Evolutionary conservation across 345 rosid genomes (phyloP).

Genomic region (Pistacia vera): DNA sequence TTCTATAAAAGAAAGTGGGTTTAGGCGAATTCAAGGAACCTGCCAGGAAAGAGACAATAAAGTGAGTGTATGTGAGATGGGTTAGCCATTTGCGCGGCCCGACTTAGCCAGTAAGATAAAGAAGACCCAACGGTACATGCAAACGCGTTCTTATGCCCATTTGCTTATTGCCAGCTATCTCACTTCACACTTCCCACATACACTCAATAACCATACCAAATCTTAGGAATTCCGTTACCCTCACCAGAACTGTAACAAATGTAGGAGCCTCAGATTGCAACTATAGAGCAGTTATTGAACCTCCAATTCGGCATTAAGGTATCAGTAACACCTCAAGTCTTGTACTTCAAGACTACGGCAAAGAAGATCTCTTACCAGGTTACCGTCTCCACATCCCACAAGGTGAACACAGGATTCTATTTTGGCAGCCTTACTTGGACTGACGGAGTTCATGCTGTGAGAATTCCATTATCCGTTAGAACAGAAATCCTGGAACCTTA

Average conservation of each 20-base stretch:
- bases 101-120: too few relatives aligned
- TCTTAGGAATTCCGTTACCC: constrained; percentile 31
- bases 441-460: constrained; percentile 46
- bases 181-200: too few relatives aligned
- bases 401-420: constrained; percentile 41
- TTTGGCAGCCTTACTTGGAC: constrained; percentile 74
- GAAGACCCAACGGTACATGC: too few relatives aligned
- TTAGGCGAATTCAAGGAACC: too few relatives aligned
- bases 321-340: constrained; percentile 31
- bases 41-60: too few relatives aligned
- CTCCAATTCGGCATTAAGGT: constrained; percentile 45
- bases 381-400: constrained; percentile 16
- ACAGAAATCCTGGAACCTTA: background rate
- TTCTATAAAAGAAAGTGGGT: too few relatives aligned
- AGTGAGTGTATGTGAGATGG: too few relatives aligned
- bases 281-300: constrained; percentile 44
- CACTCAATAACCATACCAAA: constrained; percentile 57
- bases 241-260: constrained; percentile 63
- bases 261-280: constrained; percentile 42
- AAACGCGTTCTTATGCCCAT: too few relatives aligned
- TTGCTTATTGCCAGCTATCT: too few relatives aligned
- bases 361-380: constrained; percentile 33
- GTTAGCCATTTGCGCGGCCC: too few relatives aligned
- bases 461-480: constrained; percentile 58
- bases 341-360: constrained; percentile 29